Evolutionary conservation across 2,329 filamentous ascomycete species (phyloP).

Genomic region (Sporothrix variecibatus): DNA sequence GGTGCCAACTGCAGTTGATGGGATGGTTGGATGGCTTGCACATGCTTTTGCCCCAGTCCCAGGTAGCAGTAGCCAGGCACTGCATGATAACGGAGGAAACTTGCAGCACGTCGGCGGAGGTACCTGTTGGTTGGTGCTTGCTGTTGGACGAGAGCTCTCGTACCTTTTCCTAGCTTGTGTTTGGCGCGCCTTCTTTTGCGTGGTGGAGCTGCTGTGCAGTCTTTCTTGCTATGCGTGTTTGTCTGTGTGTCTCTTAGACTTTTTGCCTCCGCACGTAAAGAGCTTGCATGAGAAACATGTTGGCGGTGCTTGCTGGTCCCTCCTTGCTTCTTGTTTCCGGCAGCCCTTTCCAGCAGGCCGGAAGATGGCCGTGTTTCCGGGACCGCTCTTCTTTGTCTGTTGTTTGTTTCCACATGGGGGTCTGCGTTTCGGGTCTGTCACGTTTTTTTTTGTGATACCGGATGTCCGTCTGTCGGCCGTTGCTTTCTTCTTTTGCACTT

Average conservation of each 20-base stretch:
- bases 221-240: neutral
- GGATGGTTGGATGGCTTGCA: neutral
- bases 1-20: neutral
- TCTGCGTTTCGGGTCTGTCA: conserved; percentile 4
- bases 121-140: neutral
- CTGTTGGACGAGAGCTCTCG: neutral
- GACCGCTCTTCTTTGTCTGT: neutral
- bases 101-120: neutral
- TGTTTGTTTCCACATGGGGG: conserved; percentile 1
- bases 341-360: conserved; percentile 9
- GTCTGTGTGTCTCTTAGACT: neutral
- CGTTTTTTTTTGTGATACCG: neutral
- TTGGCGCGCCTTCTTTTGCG: neutral
- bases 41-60: neutral
- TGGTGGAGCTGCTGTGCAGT: neutral
- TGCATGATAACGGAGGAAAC: conserved; percentile 3
- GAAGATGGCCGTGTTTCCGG: conserved; percentile 16
- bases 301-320: neutral
- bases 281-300: conserved; percentile 16
- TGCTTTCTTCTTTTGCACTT: neutral
- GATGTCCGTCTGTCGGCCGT: neutral
- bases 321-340: conserved; percentile 22
- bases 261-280: conserved; percentile 6
- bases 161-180: neutral
- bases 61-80: neutral